Evolutionary conservation across 1,284 basidiomycete species (phyloP), one percentile per base, ranked within the genome.

Genomic region (Gastroboletus turbinatus): DNA sequence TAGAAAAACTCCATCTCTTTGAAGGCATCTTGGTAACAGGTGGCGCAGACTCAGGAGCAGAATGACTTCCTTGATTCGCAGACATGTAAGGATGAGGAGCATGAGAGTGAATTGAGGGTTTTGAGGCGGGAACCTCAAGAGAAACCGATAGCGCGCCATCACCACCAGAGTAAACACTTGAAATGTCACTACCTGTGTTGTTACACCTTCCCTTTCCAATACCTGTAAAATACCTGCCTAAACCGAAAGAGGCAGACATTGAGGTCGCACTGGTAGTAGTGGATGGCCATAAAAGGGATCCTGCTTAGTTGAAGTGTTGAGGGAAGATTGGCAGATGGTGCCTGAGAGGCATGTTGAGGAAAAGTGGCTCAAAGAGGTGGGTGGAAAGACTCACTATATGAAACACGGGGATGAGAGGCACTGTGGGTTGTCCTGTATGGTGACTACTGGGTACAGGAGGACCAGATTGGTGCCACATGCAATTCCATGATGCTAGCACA

Each of bases 1-100:
- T 90, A 7, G 92, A 92, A 74, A 98, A 93, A 66, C 94, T 96
- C 95, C 95, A 98, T 75, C 97, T 98, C 79, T 96, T 96, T 40
- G 86, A 92, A 46, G 90, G 88, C 2, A 89, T 88, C 73, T 88
- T 88, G 51, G 79, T 73, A 46, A 78, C 73, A 30, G 58, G 60
- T 45, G 70, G 64, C 4, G 70, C 69, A 54, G 77, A 74, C 51
- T 80, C 76, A 13, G 79, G 72, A 35, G 76, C 73, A 47, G 76
- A 75, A n/a, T 60, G 75, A 65, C 56, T 73, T 46, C 60, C 69
- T 48, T 64, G 65, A 58, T 64, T 73, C 36, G 48, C 51, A 42
- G 60, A 58, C 19, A 60, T 60, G 38, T 58, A 59, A 46, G 53
- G 50, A 54, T 60, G 60, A 56, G 51, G 46, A 51, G 49, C 46